Percentiles rank a stretch among this genome's conserved stretches.
Evolutionary conservation across 345 rosid species (phyloP).

Genomic region (Eucalyptus cloeziana): DNA sequence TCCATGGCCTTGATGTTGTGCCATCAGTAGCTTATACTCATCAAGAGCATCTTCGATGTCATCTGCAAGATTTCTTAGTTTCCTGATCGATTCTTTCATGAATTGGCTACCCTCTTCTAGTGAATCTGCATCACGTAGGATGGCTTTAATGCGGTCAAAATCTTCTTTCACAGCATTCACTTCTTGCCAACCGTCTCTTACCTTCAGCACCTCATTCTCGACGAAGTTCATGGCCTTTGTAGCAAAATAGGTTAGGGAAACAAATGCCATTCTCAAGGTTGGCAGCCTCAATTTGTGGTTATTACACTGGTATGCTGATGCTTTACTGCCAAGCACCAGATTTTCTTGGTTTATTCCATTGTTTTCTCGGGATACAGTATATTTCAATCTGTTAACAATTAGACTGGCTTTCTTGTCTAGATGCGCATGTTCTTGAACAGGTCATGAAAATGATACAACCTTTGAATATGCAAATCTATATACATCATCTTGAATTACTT

Average conservation of each 20-base stretch:
- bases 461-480: background rate
- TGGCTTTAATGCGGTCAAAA: constrained; percentile 6
- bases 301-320: background rate
- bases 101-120: constrained; percentile 1
- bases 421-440: background rate
- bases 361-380: background rate
- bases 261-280: constrained; percentile 9
- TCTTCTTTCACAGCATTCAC: constrained; percentile 8
- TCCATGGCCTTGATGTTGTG: background rate
- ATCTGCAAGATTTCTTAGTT: constrained; percentile 14
- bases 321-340: background rate
- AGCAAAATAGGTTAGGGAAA: constrained; percentile 17
- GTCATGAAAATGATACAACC: background rate
- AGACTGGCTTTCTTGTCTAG: background rate
- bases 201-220: background rate
- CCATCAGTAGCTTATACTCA: constrained; percentile 8
- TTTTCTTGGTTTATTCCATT: background rate
- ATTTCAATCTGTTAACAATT: background rate
- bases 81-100: constrained; percentile 9
- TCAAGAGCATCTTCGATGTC: constrained; percentile 22
- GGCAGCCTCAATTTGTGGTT: background rate
- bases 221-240: background rate
- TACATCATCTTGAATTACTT: background rate
- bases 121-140: constrained; percentile 12
- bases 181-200: constrained; percentile 4